These are phyloP conservation scores for Calonectria leucothoes DNA, from an alignment of 2,329 filamentous ascomycete genomes.

Conservation along the genomic window DNA sequence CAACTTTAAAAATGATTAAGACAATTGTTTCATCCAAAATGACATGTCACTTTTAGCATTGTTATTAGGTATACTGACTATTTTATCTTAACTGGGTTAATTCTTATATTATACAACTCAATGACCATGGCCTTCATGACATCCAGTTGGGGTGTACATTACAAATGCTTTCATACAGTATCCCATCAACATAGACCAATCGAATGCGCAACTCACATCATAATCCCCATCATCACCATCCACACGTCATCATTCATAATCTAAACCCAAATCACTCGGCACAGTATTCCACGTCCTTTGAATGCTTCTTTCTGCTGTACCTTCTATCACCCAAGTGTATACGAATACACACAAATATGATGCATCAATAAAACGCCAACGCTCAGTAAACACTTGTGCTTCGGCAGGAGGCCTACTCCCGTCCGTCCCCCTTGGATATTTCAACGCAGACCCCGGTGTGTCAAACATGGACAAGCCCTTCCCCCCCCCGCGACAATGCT, in stretches of 20 bases:
- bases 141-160: no score
- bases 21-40: no score
- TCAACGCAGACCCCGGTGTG: not conserved
- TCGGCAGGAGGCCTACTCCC: not conserved
- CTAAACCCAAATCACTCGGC: not conserved
- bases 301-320: not conserved
- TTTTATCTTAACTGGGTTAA: no score
- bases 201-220: not conserved
- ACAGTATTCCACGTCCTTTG: no score
- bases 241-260: not conserved
- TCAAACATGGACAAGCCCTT: conserved; percentile 1
- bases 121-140: no score
- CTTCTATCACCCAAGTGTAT: conserved; percentile 1
- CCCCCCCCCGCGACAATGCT: conserved; percentile 14
- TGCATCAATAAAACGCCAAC: conserved; percentile 8
- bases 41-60: no score
- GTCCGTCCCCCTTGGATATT: not conserved
- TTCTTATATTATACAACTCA: no score
- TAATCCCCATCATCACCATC: not conserved
- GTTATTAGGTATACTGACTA: no score
- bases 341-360: not conserved
- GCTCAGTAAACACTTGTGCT: not conserved
- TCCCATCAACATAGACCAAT: not conserved
- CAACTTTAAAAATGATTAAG: no score
- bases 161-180: no score